Base-by-base conservation (phyloP, 768 basidiomycete genomes). In the Auriscalpium microsporum region DNA sequence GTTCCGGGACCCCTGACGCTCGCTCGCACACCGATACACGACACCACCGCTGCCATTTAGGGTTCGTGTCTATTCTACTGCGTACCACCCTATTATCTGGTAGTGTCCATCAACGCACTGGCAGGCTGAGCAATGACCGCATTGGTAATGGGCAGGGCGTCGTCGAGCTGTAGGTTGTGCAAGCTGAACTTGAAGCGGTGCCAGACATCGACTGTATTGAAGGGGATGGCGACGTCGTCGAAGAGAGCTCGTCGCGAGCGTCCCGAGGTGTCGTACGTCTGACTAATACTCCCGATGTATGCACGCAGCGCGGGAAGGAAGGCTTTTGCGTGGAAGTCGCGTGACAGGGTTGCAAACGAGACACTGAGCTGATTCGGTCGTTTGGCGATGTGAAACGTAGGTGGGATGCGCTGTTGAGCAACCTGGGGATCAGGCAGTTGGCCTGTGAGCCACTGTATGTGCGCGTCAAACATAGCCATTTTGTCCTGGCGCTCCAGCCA, bases 401-500 rank as follows among this genome's bases (percentile, higher is more conserved):
- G 23, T 28, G 23, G 23, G 23, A 28, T 28, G 23, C 23, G 23
- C 23, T 28, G 23, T 28, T 5, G 23, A 28, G 5, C 23, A 5
- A 28, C 23, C 23, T 28, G 23, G 23, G 23, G 23, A 28, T 28
- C 23, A 28, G 23, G 23, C 23, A 28, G 23, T 28, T 28, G 23
- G 10, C 28, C 28, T 28, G 16, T 23, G 1, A 5, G 48, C 48
- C 48, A 48, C 9, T 16, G 48, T 3, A 48, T 2, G 28, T 48
- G 48, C 0, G 28, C 19, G 1, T 48, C 48, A n/a, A 48, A 48
- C 4, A 48, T 23, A 4, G 10, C 2, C 19, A 50, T 10, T 10
- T 19, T 5, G 16, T 50, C 36, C 5, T 9, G 8, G 0, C 50
- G 50, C 14, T 56, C 37, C 19, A 73, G 56, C 64, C 65, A 68